Conservation (phyloP, 495 filamentous ascomycete species). For the Viridothelium virens region DNA sequence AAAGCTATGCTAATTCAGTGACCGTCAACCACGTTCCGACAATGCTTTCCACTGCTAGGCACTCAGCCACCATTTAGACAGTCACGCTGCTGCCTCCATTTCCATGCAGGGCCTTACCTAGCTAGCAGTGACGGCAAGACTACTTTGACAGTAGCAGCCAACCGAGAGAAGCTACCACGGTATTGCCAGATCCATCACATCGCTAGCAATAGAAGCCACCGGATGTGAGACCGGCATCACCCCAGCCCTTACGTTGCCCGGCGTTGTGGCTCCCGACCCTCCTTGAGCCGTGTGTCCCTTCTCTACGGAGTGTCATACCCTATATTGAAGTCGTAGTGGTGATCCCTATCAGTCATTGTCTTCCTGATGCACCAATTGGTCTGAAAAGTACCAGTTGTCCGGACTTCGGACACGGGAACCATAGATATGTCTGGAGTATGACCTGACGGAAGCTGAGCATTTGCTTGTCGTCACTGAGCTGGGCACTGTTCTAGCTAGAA, state of each 20-base stretch:
- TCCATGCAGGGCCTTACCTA: background rate
- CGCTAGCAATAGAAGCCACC: slow-evolving; percentile 5
- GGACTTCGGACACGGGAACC: slow-evolving; percentile 28
- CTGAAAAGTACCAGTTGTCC: slow-evolving; percentile 8
- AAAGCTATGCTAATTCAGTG: background rate
- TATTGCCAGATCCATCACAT: slow-evolving; percentile 1
- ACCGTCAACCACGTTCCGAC: background rate
- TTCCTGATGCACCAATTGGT: background rate
- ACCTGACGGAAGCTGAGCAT: slow-evolving; percentile 9
- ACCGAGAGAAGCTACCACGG: background rate
- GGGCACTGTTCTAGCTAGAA: background rate
- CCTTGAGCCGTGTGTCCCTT: slow-evolving; percentile 5
- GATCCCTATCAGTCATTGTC: background rate
- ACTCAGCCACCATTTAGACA: background rate
- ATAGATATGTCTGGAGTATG: background rate
- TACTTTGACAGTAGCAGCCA: slow-evolving; percentile 3
- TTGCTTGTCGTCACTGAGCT: background rate
- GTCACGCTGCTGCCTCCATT: background rate
- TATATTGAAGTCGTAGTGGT: background rate
- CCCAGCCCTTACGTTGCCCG: background rate
- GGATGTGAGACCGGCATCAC: background rate
- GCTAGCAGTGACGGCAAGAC: slow-evolving; percentile 8
- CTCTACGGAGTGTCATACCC: background rate
- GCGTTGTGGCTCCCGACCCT: background rate
- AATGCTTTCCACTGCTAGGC: background rate